phyloP scores from a whole-genome alignment of 164 flowering plant genomes.

The Chloranthus sessilifolius region DNA sequence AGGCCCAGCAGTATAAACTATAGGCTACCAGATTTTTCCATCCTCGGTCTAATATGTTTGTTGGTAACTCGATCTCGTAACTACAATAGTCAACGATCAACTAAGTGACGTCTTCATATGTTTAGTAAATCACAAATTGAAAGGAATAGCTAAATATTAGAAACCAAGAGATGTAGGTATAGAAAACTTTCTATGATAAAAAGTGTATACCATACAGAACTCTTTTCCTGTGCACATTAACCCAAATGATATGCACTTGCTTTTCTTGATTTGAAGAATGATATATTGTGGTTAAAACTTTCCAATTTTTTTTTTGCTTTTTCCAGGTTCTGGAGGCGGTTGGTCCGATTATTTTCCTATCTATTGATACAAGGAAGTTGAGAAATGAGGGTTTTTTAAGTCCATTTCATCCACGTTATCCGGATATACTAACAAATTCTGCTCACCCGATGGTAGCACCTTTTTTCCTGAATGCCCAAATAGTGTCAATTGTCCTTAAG shows the following conservation, averaged over 20 bases:
- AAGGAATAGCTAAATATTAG: too few species aligned
- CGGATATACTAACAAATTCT: conserved; percentile 97
- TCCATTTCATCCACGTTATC: conserved; percentile 98
- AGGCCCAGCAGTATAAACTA: too few species aligned
- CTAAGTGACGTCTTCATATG: too few species aligned
- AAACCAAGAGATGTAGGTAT: too few species aligned
- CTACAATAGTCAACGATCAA: too few species aligned
- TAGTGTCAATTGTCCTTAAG: background rate
- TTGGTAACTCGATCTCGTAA: too few species aligned
- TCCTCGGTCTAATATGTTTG: too few species aligned
- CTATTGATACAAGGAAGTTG: conserved; percentile 89
- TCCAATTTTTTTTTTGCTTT: background rate
- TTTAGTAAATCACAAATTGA: too few species aligned
- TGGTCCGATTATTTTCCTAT: conserved; percentile 84
- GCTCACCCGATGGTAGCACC: conserved; percentile 92
- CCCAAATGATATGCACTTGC: background rate
- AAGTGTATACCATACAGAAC: background rate
- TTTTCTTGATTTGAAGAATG: background rate
- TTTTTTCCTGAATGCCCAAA: conserved; percentile 2
- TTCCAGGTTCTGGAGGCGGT: conserved; percentile 96
- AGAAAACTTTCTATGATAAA: background rate
- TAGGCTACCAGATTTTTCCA: too few species aligned
- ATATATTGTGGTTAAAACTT: background rate
- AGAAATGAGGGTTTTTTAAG: conserved; percentile 98
- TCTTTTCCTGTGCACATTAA: too few species aligned